phyloP scores from a whole-genome alignment of 257 asterid genomes.

The Solanum neorickii region DNA sequence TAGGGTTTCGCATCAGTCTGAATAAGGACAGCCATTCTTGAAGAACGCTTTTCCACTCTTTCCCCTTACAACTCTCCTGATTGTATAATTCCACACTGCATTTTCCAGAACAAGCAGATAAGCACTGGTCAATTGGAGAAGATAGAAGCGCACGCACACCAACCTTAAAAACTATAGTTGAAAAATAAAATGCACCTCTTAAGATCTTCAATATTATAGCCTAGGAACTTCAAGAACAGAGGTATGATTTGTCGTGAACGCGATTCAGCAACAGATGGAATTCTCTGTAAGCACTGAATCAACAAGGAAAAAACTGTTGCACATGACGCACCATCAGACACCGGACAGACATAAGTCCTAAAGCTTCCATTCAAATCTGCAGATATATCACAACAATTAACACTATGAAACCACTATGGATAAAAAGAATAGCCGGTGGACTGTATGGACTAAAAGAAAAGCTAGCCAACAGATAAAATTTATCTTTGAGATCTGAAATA shows the following conservation, averaged over 20 bases:
- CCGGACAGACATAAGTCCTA: constrained; percentile 23
- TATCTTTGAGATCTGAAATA: not conserved
- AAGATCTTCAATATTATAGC: constrained; percentile 40
- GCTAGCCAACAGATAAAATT: not conserved
- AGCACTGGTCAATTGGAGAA: not conserved
- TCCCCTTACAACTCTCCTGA: constrained; percentile 31
- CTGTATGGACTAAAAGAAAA: not conserved
- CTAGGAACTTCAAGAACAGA: constrained; percentile 72
- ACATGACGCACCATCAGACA: constrained; percentile 43
- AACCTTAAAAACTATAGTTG: not conserved
- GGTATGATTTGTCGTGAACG: constrained; percentile 60
- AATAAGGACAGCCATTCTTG: constrained; percentile 78
- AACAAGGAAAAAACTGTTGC: constrained; percentile 44
- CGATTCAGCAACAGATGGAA: constrained; percentile 55
- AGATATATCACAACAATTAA: not conserved
- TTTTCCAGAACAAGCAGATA: not conserved
- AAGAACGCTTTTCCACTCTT: constrained; percentile 66
- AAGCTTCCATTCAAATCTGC: constrained; percentile 67
- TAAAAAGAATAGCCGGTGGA: not conserved
- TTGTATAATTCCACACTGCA: constrained; percentile 40
- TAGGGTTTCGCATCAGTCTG: constrained; percentile 58
- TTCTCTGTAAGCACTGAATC: constrained; percentile 65
- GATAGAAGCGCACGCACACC: not conserved
- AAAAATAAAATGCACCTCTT: constrained; percentile 33
- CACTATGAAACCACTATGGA: not conserved